These are phyloP conservation scores for Penstemon barbatus DNA, from an alignment of 257 asterid species.

Conservation along the genomic window DNA sequence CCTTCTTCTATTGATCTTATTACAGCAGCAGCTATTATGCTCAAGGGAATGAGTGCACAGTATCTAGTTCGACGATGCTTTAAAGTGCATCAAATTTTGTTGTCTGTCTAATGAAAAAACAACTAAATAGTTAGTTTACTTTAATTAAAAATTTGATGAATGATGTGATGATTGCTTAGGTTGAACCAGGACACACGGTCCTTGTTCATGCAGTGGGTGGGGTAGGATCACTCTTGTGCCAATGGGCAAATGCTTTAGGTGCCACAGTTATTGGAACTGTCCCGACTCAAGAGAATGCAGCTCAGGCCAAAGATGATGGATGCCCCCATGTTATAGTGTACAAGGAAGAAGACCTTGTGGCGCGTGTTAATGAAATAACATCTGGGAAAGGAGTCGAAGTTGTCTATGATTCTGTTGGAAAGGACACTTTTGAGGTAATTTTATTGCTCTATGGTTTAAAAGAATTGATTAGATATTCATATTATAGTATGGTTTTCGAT, in stretches of 20 bases:
- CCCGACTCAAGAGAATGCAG: slow-evolving; percentile 84
- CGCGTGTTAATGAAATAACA: slow-evolving; percentile 84
- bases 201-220: slow-evolving; percentile 99
- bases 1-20: too few species aligned
- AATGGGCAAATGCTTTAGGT: slow-evolving; percentile 94
- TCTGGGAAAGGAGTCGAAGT: slow-evolving; percentile 57
- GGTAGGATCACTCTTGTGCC: slow-evolving; percentile 90
- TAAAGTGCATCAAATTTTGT: slow-evolving; percentile 41
- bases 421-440: slow-evolving; percentile 87
- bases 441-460: too few species aligned
- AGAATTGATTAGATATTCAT: too few species aligned
- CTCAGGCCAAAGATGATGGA: slow-evolving; percentile 90
- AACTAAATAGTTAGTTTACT: neutral
- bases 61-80: slow-evolving; percentile 76
- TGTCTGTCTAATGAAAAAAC: neutral
- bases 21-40: too few species aligned
- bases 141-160: slow-evolving; percentile 14
- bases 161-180: slow-evolving; percentile 41
- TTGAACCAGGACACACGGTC: slow-evolving; percentile 79
- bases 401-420: slow-evolving; percentile 89
- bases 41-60: slow-evolving; percentile 29
- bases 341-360: slow-evolving; percentile 81
- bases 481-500: too few species aligned
- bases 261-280: slow-evolving; percentile 96
- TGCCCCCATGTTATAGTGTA: slow-evolving; percentile 81